phyloP scores from a whole-genome alignment of 1,284 basidiomycete genomes.

The Cystobasidiaceae sp. region DNA sequence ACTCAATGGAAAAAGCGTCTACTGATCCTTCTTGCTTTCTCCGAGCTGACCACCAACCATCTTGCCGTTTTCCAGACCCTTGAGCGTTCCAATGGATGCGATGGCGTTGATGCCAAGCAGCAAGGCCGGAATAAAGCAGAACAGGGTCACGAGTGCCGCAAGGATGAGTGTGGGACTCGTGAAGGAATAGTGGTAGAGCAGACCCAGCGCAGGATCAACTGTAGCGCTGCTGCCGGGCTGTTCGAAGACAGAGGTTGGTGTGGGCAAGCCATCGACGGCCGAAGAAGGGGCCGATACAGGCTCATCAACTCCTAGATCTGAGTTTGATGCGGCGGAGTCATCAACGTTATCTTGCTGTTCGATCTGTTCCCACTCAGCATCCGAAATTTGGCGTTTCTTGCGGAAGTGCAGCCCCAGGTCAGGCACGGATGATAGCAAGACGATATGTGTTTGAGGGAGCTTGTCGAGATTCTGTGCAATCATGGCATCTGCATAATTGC shows the following conservation, averaged over 20 bases:
- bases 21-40: conserved; percentile 25
- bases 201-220: conserved; percentile 19
- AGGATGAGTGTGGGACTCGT: conserved; percentile 16
- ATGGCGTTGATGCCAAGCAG: conserved; percentile 23
- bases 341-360: neutral
- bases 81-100: conserved; percentile 20
- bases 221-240: conserved; percentile 6
- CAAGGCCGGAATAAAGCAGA: conserved; percentile 22
- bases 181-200: conserved; percentile 19
- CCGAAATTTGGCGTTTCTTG: conserved; percentile 23
- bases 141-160: conserved; percentile 5
- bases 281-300: neutral
- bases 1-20: neutral
- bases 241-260: conserved; percentile 5
- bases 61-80: conserved; percentile 27
- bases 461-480: conserved; percentile 11
- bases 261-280: neutral
- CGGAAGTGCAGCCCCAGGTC: conserved; percentile 22
- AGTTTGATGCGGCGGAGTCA: neutral
- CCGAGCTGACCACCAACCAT: conserved; percentile 29
- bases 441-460: neutral
- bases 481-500: neutral
- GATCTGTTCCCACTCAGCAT: conserved; percentile 23
- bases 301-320: neutral
- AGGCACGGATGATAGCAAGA: conserved; percentile 21